phyloP scores from a whole-genome alignment of 805 yeast species.

The Huiozyma naganishii region DNA sequence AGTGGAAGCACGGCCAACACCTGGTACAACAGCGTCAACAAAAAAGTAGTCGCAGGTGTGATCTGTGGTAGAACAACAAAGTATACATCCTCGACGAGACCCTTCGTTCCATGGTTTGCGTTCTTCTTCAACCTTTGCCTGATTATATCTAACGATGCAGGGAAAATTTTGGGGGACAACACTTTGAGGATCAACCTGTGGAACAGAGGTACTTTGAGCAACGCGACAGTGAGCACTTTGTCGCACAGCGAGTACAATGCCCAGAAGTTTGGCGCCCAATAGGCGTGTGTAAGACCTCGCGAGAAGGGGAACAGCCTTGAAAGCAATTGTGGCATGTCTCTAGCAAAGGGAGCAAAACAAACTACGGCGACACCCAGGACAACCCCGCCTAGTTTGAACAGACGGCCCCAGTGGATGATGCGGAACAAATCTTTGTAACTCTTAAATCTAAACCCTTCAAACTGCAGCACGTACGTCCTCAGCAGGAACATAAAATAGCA shows the following conservation, averaged over 20 bases:
- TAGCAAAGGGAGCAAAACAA: conserved; percentile 74
- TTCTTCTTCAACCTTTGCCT: conserved; percentile 21
- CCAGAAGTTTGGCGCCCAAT: conserved; percentile 99
- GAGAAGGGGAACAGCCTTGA: conserved; percentile 82
- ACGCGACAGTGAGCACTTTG: conserved; percentile 43
- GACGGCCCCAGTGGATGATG: conserved; percentile 43
- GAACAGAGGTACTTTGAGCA: conserved; percentile 33
- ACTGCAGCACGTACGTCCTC: conserved; percentile 55
- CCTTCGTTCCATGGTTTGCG: conserved; percentile 52
- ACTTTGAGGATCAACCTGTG: conserved; percentile 31
- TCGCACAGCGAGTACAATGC: conserved; percentile 83
- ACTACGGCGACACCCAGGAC: conserved; percentile 50
- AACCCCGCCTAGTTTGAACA: conserved; percentile 49
- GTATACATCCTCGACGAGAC: conserved; percentile 83
- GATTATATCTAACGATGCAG: conserved; percentile 23
- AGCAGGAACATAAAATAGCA: conserved; percentile 77
- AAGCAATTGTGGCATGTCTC: conserved; percentile 54
- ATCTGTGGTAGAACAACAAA: conserved; percentile 75
- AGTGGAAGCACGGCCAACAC: conserved; percentile 63
- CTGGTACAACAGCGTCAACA: conserved; percentile 79
- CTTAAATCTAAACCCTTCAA: conserved; percentile 24
- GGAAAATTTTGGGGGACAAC: conserved; percentile 25
- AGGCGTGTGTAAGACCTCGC: conserved; percentile 92
- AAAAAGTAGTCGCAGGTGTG: conserved; percentile 64
- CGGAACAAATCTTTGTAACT: conserved; percentile 26